phyloP scores from a whole-genome alignment of 345 rosid genomes.

The Citrus medica region DNA sequence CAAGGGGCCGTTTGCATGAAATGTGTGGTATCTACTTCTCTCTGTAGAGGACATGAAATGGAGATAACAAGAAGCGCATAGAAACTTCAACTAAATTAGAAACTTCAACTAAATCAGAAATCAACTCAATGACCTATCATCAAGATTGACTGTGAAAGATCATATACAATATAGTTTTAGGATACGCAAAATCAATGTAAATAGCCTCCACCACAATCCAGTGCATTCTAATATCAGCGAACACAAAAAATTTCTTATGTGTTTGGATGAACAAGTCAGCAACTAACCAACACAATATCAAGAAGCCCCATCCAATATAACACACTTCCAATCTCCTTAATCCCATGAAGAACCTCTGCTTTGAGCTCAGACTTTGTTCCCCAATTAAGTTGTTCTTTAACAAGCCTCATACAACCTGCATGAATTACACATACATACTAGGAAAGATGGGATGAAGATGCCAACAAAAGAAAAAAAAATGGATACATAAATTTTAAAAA shows the following conservation, averaged over 20 bases:
- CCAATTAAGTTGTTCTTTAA: constrained; percentile 90
- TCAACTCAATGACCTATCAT: constrained; percentile 2
- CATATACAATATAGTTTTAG: background rate
- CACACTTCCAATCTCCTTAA: constrained; percentile 95
- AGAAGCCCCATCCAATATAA: constrained; percentile 94
- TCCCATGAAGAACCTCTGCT: constrained; percentile 82
- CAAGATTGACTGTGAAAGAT: constrained; percentile 1
- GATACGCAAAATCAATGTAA: background rate
- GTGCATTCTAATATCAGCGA: background rate
- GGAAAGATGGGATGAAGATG: constrained; percentile 4
- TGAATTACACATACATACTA: constrained; percentile 1
- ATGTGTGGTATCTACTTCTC: constrained; percentile 79
- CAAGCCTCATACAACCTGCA: constrained; percentile 91
- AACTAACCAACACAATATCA: constrained; percentile 88
- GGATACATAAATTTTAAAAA: background rate
- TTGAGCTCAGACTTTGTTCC: constrained; percentile 86
- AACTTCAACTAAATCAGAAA: constrained; percentile 8
- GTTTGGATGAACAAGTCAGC: constrained; percentile 11
- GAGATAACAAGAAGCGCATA: constrained; percentile 14
- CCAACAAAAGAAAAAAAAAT: background rate
- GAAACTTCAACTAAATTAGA: constrained; percentile 9
- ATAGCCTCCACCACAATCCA: background rate
- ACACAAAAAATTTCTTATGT: background rate
- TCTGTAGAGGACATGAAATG: constrained; percentile 41
- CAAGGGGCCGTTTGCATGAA: constrained; percentile 98